Evolutionary conservation across 2,329 filamentous ascomycete genomes (phyloP).

Genomic region (Neurospora sp.): DNA sequence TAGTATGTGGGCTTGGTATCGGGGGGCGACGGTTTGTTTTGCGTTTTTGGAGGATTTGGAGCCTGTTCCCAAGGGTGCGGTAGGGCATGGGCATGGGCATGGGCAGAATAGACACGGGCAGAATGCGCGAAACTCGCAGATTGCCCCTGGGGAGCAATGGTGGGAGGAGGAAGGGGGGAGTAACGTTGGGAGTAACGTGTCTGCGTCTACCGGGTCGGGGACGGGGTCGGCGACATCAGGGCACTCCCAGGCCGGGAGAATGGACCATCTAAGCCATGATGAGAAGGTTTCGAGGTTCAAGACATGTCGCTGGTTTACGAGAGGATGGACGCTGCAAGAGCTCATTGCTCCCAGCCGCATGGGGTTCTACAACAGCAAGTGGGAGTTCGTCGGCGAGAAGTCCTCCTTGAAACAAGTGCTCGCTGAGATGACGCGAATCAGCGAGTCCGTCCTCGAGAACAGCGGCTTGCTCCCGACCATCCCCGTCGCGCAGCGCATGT

Average conservation of each 20-base stretch:
- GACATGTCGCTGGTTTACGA: slow-evolving; percentile 5
- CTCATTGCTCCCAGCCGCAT: slow-evolving; percentile 7
- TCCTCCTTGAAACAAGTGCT: neutral
- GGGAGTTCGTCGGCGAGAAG: slow-evolving; percentile 9
- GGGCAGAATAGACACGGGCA: neutral
- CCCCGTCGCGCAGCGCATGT: slow-evolving; percentile 7
- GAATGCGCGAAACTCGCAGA: neutral
- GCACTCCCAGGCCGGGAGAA: neutral
- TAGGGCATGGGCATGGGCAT: neutral
- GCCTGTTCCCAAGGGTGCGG: neutral
- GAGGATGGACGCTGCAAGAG: slow-evolving; percentile 11
- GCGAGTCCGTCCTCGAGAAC: neutral
- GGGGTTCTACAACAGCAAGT: slow-evolving; percentile 3
- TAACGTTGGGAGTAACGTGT: neutral
- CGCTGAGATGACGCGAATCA: slow-evolving; percentile 2
- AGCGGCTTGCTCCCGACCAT: neutral
- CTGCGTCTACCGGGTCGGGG: neutral
- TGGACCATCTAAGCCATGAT: neutral
- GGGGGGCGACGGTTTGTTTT: slow-evolving; percentile 7
- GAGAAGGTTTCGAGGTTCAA: neutral
- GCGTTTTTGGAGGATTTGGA: slow-evolving; percentile 4
- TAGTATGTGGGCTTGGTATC: slow-evolving; percentile 11
- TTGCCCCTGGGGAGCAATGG: neutral
- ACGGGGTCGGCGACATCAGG: neutral
- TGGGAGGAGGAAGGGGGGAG: neutral